A percentile compares a stretch with the other conserved stretches of the same genome.
Conservation (phyloP, 371 early-diverging fungal species). For the Mucor irregularis region DNA sequence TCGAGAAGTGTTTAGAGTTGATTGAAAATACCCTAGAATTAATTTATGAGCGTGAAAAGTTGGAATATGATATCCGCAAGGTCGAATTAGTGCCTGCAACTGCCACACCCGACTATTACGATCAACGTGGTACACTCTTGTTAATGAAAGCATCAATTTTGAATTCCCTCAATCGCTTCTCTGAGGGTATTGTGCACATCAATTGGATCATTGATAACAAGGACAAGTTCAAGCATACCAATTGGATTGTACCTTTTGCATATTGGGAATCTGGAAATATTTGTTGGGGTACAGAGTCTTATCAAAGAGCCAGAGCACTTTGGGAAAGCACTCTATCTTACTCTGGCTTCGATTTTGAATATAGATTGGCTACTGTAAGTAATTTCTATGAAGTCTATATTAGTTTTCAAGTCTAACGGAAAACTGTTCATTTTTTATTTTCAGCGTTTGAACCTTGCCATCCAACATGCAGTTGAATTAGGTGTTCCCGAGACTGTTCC, state of each 20-base stretch:
- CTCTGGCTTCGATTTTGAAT: constrained; percentile 61
- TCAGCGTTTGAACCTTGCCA: constrained; percentile 48
- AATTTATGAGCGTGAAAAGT: constrained; percentile 49
- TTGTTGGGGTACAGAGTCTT: constrained; percentile 49
- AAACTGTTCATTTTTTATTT: background rate
- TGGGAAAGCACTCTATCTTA: constrained; percentile 55
- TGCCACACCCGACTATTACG: constrained; percentile 47
- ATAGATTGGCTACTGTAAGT: constrained; percentile 48
- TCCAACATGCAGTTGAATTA: constrained; percentile 46
- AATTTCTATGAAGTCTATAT: background rate
- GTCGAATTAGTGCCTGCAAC: constrained; percentile 42
- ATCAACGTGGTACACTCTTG: constrained; percentile 45
- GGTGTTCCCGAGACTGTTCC: constrained; percentile 36
- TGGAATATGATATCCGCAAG: constrained; percentile 49
- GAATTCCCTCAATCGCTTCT: constrained; percentile 32
- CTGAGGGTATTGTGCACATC: constrained; percentile 47
- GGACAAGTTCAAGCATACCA: constrained; percentile 48
- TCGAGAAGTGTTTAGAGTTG: constrained; percentile 39
- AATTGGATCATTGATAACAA: constrained; percentile 64
- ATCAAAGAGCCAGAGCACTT: constrained; percentile 44
- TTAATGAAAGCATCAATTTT: constrained; percentile 42
- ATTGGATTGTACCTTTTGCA: constrained; percentile 63
- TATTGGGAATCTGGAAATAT: constrained; percentile 67
- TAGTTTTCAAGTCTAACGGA: no score
- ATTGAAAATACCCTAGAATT: constrained; percentile 43